Evolutionary conservation across 352 stramenopile species (phyloP).

Genomic region (Globisporangium nagaii): DNA sequence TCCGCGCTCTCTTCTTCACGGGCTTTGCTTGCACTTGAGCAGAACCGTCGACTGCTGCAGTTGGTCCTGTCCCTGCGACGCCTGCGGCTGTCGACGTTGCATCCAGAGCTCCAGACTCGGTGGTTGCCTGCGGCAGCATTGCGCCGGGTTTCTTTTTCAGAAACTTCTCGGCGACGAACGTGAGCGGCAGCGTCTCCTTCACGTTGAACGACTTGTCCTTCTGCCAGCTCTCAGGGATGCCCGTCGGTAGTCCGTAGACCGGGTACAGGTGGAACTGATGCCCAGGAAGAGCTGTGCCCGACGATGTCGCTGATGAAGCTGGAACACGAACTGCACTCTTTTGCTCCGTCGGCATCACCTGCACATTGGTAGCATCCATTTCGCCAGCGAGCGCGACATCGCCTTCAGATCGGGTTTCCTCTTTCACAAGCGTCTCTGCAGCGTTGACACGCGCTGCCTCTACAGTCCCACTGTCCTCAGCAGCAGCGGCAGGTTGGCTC

Average conservation of each 20-base stretch:
- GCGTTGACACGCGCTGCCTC: too few relatives aligned
- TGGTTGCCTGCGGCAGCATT: background rate
- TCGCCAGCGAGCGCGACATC: background rate
- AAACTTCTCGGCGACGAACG: constrained; percentile 57
- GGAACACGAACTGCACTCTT: background rate
- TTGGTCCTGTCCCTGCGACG: background rate
- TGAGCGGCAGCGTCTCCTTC: constrained; percentile 38
- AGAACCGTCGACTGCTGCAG: background rate
- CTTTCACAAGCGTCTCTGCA: background rate
- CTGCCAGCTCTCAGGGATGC: constrained; percentile 29
- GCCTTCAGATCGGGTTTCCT: background rate
- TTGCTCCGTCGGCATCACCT: background rate
- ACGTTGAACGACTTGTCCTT: constrained; percentile 28
- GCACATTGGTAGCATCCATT: background rate
- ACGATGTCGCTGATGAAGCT: background rate
- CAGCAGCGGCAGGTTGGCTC: background rate
- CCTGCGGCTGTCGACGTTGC: background rate
- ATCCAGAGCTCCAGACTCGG: background rate
- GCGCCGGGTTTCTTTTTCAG: constrained; percentile 29
- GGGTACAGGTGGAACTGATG: constrained; percentile 28
- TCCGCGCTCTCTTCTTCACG: constrained; percentile 8
- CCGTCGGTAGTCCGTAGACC: constrained; percentile 35
- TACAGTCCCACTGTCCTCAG: too few relatives aligned
- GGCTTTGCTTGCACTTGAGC: background rate
- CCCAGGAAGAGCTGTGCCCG: background rate